phyloP scores from a whole-genome alignment of 2,329 filamentous ascomycete genomes.

The Pestalotiopsis sp. region DNA sequence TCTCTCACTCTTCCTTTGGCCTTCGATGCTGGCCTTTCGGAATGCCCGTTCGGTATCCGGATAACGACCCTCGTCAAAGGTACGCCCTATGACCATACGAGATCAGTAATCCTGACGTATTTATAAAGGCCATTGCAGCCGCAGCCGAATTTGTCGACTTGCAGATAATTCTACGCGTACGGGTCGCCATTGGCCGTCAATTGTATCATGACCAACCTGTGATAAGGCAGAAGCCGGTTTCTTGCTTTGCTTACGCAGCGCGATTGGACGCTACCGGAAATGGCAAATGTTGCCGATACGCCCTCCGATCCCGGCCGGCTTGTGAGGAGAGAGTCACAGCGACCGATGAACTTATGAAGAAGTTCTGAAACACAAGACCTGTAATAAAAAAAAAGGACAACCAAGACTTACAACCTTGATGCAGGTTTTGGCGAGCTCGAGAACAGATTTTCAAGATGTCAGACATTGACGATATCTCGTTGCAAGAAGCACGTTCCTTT shows the following conservation, averaged over 20 bases:
- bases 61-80: neutral
- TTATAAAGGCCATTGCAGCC: neutral
- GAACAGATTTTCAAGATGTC: neutral
- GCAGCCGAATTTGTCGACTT: neutral
- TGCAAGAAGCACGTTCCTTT: neutral
- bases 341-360: neutral
- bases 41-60: neutral
- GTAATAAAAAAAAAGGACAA: neutral
- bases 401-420: neutral
- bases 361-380: neutral
- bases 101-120: neutral
- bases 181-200: neutral
- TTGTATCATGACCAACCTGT: neutral
- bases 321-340: neutral
- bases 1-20: neutral
- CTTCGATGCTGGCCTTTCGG: neutral
- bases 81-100: neutral
- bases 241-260: neutral
- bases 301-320: neutral
- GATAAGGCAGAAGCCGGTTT: neutral
- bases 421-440: neutral
- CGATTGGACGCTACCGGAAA: neutral
- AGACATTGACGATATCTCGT: neutral
- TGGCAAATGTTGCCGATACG: neutral
- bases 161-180: neutral